A percentile compares a stretch with the other conserved stretches of the same genome.
These are phyloP conservation scores for Wickerhamiella dianesei DNA, from an alignment of 805 yeast species.

Conservation along the genomic window DNA sequence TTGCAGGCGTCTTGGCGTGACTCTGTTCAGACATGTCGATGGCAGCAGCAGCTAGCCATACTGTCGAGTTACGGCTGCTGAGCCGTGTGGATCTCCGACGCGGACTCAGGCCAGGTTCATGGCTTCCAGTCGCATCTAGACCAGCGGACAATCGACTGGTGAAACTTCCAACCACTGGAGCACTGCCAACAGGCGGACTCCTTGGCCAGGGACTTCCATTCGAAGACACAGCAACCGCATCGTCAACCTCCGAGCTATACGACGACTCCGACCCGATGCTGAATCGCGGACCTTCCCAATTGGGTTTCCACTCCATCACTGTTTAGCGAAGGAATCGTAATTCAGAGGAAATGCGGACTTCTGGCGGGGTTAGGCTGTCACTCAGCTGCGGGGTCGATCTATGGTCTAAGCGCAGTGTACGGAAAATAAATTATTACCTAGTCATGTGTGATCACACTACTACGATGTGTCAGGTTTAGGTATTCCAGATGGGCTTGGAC, in stretches of 20 bases:
- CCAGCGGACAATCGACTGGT: neutral
- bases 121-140: neutral
- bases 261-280: neutral
- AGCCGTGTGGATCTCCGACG: neutral
- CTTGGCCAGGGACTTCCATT: neutral
- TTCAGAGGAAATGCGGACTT: no score
- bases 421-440: neutral
- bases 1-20: constrained; percentile 1
- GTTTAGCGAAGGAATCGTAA: no score
- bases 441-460: neutral
- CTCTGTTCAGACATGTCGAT: constrained; percentile 10
- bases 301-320: neutral
- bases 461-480: neutral
- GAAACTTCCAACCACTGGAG: neutral
- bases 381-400: neutral
- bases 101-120: neutral
- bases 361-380: neutral
- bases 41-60: constrained; percentile 13
- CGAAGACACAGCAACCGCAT: neutral
- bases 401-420: neutral
- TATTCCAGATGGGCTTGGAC: no score
- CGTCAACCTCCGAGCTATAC: neutral
- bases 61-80: constrained; percentile 11
- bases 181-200: neutral
- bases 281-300: neutral